Conservation (phyloP, 169 alveolate genomes). For the Besnoitia besnoiti region DNA sequence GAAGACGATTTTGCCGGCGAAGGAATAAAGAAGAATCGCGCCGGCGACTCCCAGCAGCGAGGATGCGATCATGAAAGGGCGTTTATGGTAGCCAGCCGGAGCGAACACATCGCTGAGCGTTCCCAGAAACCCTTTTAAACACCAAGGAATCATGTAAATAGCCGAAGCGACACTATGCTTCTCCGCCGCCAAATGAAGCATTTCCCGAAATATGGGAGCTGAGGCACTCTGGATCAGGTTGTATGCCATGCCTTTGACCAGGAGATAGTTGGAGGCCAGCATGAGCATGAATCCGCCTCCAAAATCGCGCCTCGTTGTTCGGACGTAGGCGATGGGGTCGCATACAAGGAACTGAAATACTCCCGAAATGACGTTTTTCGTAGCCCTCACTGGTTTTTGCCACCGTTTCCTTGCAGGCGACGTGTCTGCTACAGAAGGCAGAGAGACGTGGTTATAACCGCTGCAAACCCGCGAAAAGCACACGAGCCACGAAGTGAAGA, state of each 20-base stretch:
- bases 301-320: slow-evolving; percentile 6
- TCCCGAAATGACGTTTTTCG: not conserved
- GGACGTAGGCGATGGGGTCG: slow-evolving; percentile 15
- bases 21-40: slow-evolving; percentile 35
- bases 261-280: slow-evolving; percentile 56
- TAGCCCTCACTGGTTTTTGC: not conserved
- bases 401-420: not conserved
- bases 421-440: not conserved
- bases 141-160: slow-evolving; percentile 67
- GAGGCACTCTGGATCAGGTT: slow-evolving; percentile 57
- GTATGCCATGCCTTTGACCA: slow-evolving; percentile 59
- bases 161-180: slow-evolving; percentile 66
- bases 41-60: slow-evolving; percentile 62
- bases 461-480: not conserved
- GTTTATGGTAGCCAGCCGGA: slow-evolving; percentile 64
- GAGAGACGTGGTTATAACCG: not conserved
- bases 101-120: slow-evolving; percentile 64
- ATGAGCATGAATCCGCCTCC: slow-evolving; percentile 39
- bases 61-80: slow-evolving; percentile 57
- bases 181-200: slow-evolving; percentile 62
- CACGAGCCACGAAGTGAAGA: too few species aligned
- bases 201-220: slow-evolving; percentile 64
- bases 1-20: slow-evolving; percentile 42
- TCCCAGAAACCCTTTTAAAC: slow-evolving; percentile 66
- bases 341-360: not conserved